A percentile compares a stretch with the other conserved stretches of the same genome.
Conservation (phyloP, 2,329 filamentous ascomycete species). For the Xylaria sp. region DNA sequence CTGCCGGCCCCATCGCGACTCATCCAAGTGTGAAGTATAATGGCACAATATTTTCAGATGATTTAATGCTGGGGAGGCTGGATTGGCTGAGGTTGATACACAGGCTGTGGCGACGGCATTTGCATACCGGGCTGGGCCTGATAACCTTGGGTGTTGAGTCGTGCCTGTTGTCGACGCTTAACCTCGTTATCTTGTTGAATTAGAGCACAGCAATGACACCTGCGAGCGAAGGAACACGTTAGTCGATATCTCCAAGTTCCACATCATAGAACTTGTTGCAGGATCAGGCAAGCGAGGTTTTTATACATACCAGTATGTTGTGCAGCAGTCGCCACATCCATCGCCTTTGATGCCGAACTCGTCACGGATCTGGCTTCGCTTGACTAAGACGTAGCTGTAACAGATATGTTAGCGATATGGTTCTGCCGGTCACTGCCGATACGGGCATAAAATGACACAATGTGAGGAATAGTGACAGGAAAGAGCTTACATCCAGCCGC, state of each 20-base stretch:
- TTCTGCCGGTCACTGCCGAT: neutral
- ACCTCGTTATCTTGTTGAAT: constrained; percentile 60
- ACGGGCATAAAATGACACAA: neutral
- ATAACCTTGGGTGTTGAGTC: constrained; percentile 46
- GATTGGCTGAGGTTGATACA: constrained; percentile 36
- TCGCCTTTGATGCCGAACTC: constrained; percentile 57
- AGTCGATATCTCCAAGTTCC: neutral
- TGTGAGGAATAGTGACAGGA: neutral
- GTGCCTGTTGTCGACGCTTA: constrained; percentile 40
- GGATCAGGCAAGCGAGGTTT: neutral
- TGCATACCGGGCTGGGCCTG: constrained; percentile 48
- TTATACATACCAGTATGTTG: constrained; percentile 47
- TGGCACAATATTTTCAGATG: neutral
- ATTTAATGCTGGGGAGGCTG: constrained; percentile 14
- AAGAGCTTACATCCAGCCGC: constrained; percentile 47
- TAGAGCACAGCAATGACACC: constrained; percentile 58
- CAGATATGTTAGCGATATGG: constrained; percentile 2
- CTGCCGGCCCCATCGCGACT: neutral
- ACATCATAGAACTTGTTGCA: too few relatives aligned
- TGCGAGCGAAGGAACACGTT: neutral
- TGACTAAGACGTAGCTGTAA: constrained; percentile 55
- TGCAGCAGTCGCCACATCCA: constrained; percentile 54
- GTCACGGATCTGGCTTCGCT: constrained; percentile 56
- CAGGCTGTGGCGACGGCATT: constrained; percentile 40
- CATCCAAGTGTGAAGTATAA: neutral